Percentiles rank a stretch among this genome's conserved stretches.
Conservation (phyloP, 1,284 basidiomycete genomes). For the Cryptococcus depauperatus region DNA sequence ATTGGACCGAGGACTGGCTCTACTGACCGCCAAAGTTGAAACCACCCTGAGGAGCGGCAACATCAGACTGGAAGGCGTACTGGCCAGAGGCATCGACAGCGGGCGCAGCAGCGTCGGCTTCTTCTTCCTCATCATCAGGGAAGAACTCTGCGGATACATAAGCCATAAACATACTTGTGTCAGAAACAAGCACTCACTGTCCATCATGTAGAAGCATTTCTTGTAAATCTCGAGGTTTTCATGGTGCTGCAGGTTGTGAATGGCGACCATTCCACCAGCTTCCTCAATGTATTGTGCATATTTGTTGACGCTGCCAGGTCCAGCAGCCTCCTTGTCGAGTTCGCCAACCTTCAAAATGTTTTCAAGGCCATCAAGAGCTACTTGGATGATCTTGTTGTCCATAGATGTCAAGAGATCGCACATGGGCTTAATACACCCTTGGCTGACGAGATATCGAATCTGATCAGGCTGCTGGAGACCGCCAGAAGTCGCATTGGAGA, state of each 20-base stretch:
- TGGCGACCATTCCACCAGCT: constrained; percentile 95
- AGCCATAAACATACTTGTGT: not conserved
- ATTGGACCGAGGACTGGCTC: constrained; percentile 2
- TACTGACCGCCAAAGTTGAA: constrained; percentile 66
- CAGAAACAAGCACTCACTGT: constrained; percentile 49
- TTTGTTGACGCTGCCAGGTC: constrained; percentile 78
- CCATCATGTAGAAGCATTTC: constrained; percentile 99
- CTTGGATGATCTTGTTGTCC: constrained; percentile 99
- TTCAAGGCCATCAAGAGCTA: constrained; percentile 87
- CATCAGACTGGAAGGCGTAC: constrained; percentile 62
- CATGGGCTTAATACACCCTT: constrained; percentile 97
- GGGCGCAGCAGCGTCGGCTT: constrained; percentile 59
- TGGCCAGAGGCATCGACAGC: constrained; percentile 78
- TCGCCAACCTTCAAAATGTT: constrained; percentile 99
- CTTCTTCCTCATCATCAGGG: constrained; percentile 48
- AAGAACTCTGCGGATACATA: constrained; percentile 32
- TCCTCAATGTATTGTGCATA: constrained; percentile 95
- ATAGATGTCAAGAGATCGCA: constrained; percentile 94
- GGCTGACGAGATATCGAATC: constrained; percentile 94
- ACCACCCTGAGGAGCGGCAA: constrained; percentile 81
- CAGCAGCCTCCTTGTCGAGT: constrained; percentile 78
- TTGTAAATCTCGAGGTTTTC: constrained; percentile 99
- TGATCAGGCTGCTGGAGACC: constrained; percentile 94
- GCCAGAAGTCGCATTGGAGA: constrained; percentile 97
- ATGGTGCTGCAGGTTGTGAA: constrained; percentile 98